Conservation (phyloP, 2,329 filamentous ascomycete species). For the Alternaria ethzedia region DNA sequence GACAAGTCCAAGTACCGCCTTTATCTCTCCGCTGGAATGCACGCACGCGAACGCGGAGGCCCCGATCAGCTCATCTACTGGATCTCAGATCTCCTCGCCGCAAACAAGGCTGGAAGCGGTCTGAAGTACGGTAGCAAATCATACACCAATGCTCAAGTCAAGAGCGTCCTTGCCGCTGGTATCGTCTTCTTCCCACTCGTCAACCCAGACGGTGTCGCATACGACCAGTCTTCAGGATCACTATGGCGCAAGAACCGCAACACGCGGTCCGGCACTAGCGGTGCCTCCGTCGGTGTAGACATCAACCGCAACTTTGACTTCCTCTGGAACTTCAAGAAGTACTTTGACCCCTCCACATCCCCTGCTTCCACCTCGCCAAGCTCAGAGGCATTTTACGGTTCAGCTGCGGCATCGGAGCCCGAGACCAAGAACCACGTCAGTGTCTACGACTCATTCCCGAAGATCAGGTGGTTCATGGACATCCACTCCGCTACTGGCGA, state of each 20-base stretch:
- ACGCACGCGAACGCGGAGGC: slow-evolving; percentile 65
- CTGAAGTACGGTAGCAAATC: slow-evolving; percentile 60
- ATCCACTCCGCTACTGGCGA: slow-evolving; percentile 62
- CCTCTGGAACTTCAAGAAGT: slow-evolving; percentile 61
- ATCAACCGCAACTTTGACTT: slow-evolving; percentile 58
- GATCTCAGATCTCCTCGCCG: slow-evolving; percentile 63
- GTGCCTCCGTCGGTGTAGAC: slow-evolving; percentile 39
- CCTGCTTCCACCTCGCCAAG: slow-evolving; percentile 54
- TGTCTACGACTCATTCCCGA: slow-evolving; percentile 58
- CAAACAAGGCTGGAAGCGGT: slow-evolving; percentile 57
- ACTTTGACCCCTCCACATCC: slow-evolving; percentile 49
- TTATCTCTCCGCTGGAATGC: slow-evolving; percentile 62
- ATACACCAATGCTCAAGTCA: slow-evolving; percentile 61
- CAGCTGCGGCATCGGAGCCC: slow-evolving; percentile 60
- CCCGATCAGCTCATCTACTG: slow-evolving; percentile 65
- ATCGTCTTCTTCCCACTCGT: slow-evolving; percentile 58
- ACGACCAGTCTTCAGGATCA: slow-evolving; percentile 41
- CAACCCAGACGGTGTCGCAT: slow-evolving; percentile 46
- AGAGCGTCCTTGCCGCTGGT: slow-evolving; percentile 58
- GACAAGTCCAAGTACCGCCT: slow-evolving; percentile 53
- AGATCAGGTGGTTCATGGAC: slow-evolving; percentile 64
- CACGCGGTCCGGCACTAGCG: slow-evolving; percentile 48
- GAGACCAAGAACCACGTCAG: slow-evolving; percentile 64
- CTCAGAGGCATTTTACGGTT: slow-evolving; percentile 60
- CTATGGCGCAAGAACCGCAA: slow-evolving; percentile 49